Conservation (phyloP, 2,329 filamentous ascomycete genomes). For the Corinectria fuckeliana region DNA sequence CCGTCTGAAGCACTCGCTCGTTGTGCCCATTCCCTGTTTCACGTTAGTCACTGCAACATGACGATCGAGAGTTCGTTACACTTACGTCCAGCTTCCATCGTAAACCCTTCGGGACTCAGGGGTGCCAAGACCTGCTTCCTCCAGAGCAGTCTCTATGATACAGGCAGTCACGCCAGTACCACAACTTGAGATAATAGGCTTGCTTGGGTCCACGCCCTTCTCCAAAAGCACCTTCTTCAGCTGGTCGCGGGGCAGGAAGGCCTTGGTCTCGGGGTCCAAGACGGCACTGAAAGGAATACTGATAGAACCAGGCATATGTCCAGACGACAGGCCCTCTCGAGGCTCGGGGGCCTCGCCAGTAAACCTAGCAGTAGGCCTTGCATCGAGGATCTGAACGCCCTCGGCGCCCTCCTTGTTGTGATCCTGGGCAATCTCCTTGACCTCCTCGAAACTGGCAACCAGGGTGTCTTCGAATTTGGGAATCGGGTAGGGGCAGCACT, state of each 20-base stretch:
- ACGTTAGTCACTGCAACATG: slow-evolving; percentile 37
- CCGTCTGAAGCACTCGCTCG: slow-evolving; percentile 66
- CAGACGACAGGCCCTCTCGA: slow-evolving; percentile 81
- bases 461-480: slow-evolving; percentile 66
- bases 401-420: slow-evolving; percentile 83
- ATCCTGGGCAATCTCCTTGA: slow-evolving; percentile 78
- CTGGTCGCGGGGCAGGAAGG: slow-evolving; percentile 74
- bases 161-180: slow-evolving; percentile 95
- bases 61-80: slow-evolving; percentile 37
- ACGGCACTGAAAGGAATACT: slow-evolving; percentile 82
- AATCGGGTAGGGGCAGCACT: slow-evolving; percentile 70
- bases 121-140: slow-evolving; percentile 76
- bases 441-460: slow-evolving; percentile 82
- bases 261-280: slow-evolving; percentile 83
- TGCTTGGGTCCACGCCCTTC: slow-evolving; percentile 80
- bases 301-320: slow-evolving; percentile 89
- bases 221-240: slow-evolving; percentile 77
- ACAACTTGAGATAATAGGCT: slow-evolving; percentile 86
- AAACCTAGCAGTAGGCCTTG: slow-evolving; percentile 80
- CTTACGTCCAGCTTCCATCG: slow-evolving; percentile 97
- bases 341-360: slow-evolving; percentile 86
- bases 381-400: slow-evolving; percentile 88
- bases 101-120: slow-evolving; percentile 77
- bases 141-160: slow-evolving; percentile 85
- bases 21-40: slow-evolving; percentile 69